These are phyloP conservation scores for Russula sp. DNA, from an alignment of 768 basidiomycete genomes.

Conservation along the genomic window DNA sequence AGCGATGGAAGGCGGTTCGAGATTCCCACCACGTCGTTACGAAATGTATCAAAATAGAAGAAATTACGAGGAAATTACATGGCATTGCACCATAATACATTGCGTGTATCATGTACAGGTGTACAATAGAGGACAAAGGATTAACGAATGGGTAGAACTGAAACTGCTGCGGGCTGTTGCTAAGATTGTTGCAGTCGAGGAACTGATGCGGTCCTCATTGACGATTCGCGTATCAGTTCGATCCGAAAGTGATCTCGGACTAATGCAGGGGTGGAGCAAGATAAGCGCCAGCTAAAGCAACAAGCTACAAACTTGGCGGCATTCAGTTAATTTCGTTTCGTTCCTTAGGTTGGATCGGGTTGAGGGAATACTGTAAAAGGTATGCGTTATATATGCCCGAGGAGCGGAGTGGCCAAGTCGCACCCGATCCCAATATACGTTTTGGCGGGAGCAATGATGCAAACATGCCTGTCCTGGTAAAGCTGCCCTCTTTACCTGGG, in stretches of 20 bases:
- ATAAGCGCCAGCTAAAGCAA: constrained; percentile 20
- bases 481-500: constrained; percentile 3
- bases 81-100: no score
- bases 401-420: background rate
- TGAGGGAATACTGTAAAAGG: background rate
- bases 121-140: background rate
- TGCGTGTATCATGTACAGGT: background rate
- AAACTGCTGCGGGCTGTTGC: no score
- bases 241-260: background rate
- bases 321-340: background rate
- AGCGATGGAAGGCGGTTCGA: background rate
- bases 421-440: no score
- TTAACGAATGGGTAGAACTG: no score
- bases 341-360: constrained; percentile 3
- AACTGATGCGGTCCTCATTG: no score
- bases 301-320: constrained; percentile 25
- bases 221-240: background rate
- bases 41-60: constrained; percentile 4
- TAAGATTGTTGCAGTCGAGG: no score
- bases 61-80: no score
- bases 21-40: background rate
- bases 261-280: background rate
- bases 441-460: background rate
- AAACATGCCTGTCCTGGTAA: background rate
- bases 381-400: constrained; percentile 2